Percentiles rank a stretch among this genome's conserved stretches.
Conservation (phyloP, 148 eudicot species). For the Camellia sinensis region DNA sequence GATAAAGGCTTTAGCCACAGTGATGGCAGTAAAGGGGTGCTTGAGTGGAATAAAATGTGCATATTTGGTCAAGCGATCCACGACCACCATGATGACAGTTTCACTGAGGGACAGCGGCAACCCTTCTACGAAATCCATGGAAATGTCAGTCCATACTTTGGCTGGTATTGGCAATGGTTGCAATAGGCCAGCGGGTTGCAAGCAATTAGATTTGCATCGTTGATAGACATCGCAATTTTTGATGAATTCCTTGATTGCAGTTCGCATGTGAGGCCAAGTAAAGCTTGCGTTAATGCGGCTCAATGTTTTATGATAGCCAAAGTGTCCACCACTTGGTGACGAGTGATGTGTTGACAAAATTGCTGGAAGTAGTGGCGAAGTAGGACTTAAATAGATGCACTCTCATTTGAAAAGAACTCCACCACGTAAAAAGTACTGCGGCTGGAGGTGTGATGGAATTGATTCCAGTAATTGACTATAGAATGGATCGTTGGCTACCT, state of each 20-base stretch:
- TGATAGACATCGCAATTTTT: not conserved
- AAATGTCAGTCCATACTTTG: not conserved
- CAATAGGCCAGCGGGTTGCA: not conserved
- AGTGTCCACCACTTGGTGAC: not conserved
- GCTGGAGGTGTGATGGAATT: too few relatives aligned
- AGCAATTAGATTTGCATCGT: not conserved
- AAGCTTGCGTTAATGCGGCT: not conserved
- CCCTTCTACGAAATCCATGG: not conserved
- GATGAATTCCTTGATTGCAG: not conserved
- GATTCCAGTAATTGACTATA: not conserved
- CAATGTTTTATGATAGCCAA: not conserved
- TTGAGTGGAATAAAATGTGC: not conserved
- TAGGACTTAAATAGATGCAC: too few relatives aligned
- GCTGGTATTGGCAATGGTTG: not conserved
- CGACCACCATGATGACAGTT: not conserved
- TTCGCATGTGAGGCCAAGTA: not conserved
- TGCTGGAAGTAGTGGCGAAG: too few relatives aligned
- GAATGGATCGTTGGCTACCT: not conserved
- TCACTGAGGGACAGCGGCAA: not conserved
- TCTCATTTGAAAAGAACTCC: not conserved
- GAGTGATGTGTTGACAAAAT: too few relatives aligned
- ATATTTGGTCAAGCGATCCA: not conserved
- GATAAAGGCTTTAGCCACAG: not conserved
- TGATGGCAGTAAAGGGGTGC: not conserved
- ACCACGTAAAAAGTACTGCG: not conserved